Conservation (phyloP, 108 stramenopile genomes). For the Seminavis robusta region DNA sequence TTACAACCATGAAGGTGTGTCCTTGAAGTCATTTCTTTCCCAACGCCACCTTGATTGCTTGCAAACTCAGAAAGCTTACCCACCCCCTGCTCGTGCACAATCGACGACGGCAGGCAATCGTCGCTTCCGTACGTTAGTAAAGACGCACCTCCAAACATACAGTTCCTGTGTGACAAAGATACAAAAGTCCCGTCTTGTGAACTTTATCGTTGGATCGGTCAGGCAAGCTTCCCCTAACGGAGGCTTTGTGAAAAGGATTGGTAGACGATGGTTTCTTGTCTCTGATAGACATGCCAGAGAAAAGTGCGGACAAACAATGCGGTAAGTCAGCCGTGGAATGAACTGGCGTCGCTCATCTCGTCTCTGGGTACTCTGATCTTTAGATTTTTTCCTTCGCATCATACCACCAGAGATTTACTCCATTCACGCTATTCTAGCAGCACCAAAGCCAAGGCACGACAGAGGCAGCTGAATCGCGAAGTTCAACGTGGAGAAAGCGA, state of each 20-base stretch:
- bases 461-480: constrained; percentile 1
- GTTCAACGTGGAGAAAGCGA: no score
- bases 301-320: constrained; percentile 13
- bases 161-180: constrained; percentile 14
- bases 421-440: constrained; percentile 29
- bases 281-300: constrained; percentile 9
- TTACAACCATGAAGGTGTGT: no score
- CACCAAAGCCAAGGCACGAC: constrained; percentile 35
- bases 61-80: no score
- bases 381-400: no score
- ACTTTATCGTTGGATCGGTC: constrained; percentile 13
- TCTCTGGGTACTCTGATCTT: no score
- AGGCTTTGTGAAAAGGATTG: constrained; percentile 16
- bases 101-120: constrained; percentile 22
- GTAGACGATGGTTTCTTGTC: constrained; percentile 7
- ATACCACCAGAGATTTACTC: constrained; percentile 38
- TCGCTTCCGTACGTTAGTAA: constrained; percentile 10
- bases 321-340: no score
- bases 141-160: constrained; percentile 10
- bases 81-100: no score
- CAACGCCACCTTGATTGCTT: no score
- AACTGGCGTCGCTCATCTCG: no score
- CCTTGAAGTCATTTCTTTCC: no score
- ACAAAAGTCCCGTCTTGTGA: constrained; percentile 22
- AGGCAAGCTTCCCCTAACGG: constrained; percentile 10